Percentiles rank a stretch among this genome's conserved stretches.
These are phyloP conservation scores for Basipetospora chlamydospora DNA, from an alignment of 2,329 filamentous ascomycete species.

Conservation along the genomic window DNA sequence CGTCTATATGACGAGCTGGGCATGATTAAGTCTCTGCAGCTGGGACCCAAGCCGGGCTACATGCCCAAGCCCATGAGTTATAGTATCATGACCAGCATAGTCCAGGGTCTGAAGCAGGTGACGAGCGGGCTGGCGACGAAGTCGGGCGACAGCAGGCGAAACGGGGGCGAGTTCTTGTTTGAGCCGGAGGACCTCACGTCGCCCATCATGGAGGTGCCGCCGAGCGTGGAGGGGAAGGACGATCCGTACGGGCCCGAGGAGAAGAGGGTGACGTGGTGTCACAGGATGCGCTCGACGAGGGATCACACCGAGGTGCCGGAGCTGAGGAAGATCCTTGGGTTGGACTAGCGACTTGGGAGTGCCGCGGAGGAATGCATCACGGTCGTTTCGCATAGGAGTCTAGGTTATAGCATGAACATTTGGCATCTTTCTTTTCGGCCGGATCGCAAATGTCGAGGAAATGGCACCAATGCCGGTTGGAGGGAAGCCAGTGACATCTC, in stretches of 20 bases:
- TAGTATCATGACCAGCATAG: slow-evolving; percentile 34
- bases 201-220: slow-evolving; percentile 14
- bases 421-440: neutral
- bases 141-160: slow-evolving; percentile 52
- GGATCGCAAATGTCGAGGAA: too few relatives aligned
- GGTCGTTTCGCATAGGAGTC: too few relatives aligned
- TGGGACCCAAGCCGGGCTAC: slow-evolving; percentile 50
- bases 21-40: slow-evolving; percentile 49
- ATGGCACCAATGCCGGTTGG: too few relatives aligned
- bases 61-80: slow-evolving; percentile 34
- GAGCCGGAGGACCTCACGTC: slow-evolving; percentile 34
- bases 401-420: too few relatives aligned
- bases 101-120: slow-evolving; percentile 45
- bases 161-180: slow-evolving; percentile 70
- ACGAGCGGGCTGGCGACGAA: slow-evolving; percentile 43
- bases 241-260: slow-evolving; percentile 22
- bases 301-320: slow-evolving; percentile 62
- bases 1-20: slow-evolving; percentile 52
- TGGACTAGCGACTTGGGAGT: neutral
- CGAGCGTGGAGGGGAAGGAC: slow-evolving; percentile 12
- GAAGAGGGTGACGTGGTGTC: slow-evolving; percentile 62
- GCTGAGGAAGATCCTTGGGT: slow-evolving; percentile 46
- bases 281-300: slow-evolving; percentile 65
- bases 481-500: too few relatives aligned
- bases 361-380: neutral